Evolutionary conservation across 192 early-diverging fungal genomes (phyloP), one percentile per base, ranked within the genome.

Genomic region (Linnemannia exigua): DNA sequence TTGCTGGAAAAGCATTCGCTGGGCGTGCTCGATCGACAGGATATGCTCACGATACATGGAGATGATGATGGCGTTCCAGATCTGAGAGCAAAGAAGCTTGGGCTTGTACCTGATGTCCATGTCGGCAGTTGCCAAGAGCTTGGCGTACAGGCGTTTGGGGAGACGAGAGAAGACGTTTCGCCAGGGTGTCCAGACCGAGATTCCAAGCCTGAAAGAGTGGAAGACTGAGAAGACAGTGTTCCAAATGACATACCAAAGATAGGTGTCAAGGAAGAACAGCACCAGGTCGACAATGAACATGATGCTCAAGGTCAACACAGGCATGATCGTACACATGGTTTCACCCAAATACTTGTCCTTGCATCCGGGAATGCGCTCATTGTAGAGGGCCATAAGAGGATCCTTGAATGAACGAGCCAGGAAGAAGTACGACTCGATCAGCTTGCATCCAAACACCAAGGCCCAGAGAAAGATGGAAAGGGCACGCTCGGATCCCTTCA

Each of bases 171-270:
- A 96, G 72, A 95, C 93, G 72, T 95, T 94, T 75, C 95, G 90
- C 95, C 95, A 95, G n/a, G 95, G 93, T 5, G 95, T 93, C 94
- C 95, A 95, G 74, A 95, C 94, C 14, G 95, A 96, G n/a, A 96
- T 90, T 36, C 95, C 96, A 12, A 95, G 91, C 63, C 93, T 92
- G 73, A 97, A 95, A 4, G 95, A 93, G 46, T 92, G 90, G 33
- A 90, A 91, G 31, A 96, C 94, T 6, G 95, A 96, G 69, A 97
- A 95, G 52, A 94, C 81, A 3, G 95, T 95, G 80, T 94, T 95
- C 95, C 95, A 96, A 48, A 96, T 95, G 41, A 96, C 94, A 77
- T 95, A 97, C 95, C 96, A 97, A 70, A 97, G 90, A 80, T 97
- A 97, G 0, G 96, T 97, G 76, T 96, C 95, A 50, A 96, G 84